Conservation (phyloP, 2,329 filamentous ascomycete species). For the Botrytis pseudocinerea region DNA sequence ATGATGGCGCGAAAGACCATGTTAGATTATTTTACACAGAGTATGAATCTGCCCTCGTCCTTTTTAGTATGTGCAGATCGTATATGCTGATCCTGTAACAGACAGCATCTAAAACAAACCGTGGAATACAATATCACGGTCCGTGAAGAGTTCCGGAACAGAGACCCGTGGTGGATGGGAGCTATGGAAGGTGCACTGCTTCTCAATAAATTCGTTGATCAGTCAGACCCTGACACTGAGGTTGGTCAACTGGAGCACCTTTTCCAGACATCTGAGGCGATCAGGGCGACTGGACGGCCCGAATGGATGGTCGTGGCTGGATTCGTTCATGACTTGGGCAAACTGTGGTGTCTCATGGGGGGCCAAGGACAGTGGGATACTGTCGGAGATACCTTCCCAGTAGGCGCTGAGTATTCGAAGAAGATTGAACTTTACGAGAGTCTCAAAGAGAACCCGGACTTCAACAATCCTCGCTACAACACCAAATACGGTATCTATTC, state of each 20-base stretch:
- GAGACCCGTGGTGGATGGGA: constrained; percentile 69
- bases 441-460: constrained; percentile 77
- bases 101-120: constrained; percentile 68
- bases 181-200: constrained; percentile 93
- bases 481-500: constrained; percentile 79
- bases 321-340: constrained; percentile 77
- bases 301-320: constrained; percentile 80
- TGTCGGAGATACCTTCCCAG: constrained; percentile 81
- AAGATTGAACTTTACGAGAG: constrained; percentile 79
- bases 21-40: constrained; percentile 85
- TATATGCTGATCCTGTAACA: constrained; percentile 5
- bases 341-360: constrained; percentile 77
- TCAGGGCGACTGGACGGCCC: constrained; percentile 79
- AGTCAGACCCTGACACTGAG: constrained; percentile 85
- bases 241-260: constrained; percentile 89
- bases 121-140: constrained; percentile 82
- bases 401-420: constrained; percentile 73
- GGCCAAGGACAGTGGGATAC: constrained; percentile 93
- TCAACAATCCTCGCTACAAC: constrained; percentile 67
- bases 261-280: constrained; percentile 84
- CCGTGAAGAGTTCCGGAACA: constrained; percentile 67
- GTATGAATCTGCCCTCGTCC: constrained; percentile 20
- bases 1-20: constrained; percentile 77
- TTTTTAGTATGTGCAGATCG: background rate
- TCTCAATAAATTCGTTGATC: constrained; percentile 86